These are phyloP conservation scores for Blastobotrys chiropterorum DNA, from an alignment of 805 yeast genomes.

Conservation along the genomic window DNA sequence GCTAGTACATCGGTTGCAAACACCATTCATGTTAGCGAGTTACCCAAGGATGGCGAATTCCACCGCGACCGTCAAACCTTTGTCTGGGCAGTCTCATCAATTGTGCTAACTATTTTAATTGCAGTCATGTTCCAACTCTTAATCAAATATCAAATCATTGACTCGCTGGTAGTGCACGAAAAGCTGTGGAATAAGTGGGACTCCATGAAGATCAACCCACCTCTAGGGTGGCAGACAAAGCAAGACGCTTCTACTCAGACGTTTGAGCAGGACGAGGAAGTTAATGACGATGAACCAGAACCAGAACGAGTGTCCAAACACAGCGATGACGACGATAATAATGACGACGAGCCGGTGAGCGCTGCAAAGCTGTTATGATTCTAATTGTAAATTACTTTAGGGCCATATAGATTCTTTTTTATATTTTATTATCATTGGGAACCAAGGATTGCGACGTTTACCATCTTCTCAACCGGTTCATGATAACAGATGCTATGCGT, in stretches of 20 bases:
- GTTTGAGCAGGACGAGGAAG: not conserved
- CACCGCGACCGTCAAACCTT: constrained; percentile 13
- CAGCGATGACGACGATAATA: not conserved
- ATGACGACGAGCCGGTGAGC: not conserved
- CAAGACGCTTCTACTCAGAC: not conserved
- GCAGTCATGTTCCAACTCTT: constrained; percentile 22
- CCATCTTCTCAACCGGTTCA: not conserved
- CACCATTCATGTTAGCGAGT: constrained; percentile 53
- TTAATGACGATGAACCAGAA: not conserved
- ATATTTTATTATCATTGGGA: not conserved
- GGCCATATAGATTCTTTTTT: not conserved
- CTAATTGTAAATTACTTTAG: not conserved
- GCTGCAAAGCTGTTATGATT: not conserved
- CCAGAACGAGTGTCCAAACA: not conserved
- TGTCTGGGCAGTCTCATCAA: constrained; percentile 17
- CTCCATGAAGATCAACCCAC: not conserved
- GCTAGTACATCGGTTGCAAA: constrained; percentile 77
- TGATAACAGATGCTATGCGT: too few relatives aligned
- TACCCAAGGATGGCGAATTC: constrained; percentile 39
- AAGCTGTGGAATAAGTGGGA: not conserved
- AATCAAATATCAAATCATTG: constrained; percentile 28
- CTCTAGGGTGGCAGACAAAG: not conserved
- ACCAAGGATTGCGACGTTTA: not conserved
- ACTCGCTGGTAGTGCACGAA: constrained; percentile 18
- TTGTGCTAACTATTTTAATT: constrained; percentile 23